These are phyloP conservation scores for Exophiala mesophila DNA, from an alignment of 2,329 filamentous ascomycete species.

Conservation along the genomic window DNA sequence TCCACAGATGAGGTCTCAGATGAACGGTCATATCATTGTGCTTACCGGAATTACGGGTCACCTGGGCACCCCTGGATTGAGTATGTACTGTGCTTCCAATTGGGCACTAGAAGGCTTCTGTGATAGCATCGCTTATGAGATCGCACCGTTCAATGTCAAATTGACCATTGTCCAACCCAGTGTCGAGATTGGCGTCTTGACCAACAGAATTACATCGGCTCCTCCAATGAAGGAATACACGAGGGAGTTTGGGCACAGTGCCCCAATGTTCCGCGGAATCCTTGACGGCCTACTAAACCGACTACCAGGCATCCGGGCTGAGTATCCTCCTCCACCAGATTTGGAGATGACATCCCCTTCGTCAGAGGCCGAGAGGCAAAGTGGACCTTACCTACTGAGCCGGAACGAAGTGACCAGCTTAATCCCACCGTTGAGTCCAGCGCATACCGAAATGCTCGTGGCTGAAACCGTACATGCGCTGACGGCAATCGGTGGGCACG, in stretches of 20 bases:
- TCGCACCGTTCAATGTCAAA: slow-evolving; percentile 94
- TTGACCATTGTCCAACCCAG: slow-evolving; percentile 94
- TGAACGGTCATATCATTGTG: slow-evolving; percentile 83
- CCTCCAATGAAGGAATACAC: slow-evolving; percentile 70
- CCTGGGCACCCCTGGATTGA: slow-evolving; percentile 84
- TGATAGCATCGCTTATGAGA: slow-evolving; percentile 89
- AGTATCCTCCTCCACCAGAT: slow-evolving; percentile 29
- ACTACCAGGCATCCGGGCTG: slow-evolving; percentile 58
- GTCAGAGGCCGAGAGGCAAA: slow-evolving; percentile 24
- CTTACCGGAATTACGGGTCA: slow-evolving; percentile 88
- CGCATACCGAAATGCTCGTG: slow-evolving; percentile 68
- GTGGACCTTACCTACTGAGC: slow-evolving; percentile 24
- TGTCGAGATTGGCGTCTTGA: slow-evolving; percentile 83
- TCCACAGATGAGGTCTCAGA: slow-evolving; percentile 71
- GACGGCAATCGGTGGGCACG: slow-evolving; percentile 86
- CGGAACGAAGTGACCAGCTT: slow-evolving; percentile 53
- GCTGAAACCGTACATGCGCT: slow-evolving; percentile 88
- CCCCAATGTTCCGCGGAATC: slow-evolving; percentile 78
- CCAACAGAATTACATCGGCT: slow-evolving; percentile 79
- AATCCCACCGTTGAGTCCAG: slow-evolving; percentile 67
- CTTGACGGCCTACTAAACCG: slow-evolving; percentile 72
- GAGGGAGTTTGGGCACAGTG: slow-evolving; percentile 60
- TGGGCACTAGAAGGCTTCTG: slow-evolving; percentile 97
- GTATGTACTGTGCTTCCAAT: slow-evolving; percentile 85
- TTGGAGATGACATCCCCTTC: slow-evolving; percentile 22